Conservation (phyloP, 2,329 filamentous ascomycete genomes). For the Uncinocarpus reesii region DNA sequence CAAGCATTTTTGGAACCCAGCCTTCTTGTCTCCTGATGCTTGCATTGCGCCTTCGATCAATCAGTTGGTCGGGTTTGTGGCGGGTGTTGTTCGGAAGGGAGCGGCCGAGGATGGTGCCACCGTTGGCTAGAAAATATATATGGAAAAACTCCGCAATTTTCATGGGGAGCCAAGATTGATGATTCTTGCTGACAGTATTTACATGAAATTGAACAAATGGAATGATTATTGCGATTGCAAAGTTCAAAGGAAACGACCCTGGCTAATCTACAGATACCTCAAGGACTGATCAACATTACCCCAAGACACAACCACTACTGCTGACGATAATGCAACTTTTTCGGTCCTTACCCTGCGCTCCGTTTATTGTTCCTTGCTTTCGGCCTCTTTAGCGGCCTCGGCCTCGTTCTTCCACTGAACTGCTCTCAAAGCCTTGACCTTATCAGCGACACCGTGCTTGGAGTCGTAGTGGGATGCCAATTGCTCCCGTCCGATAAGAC, state of each 20-base stretch:
- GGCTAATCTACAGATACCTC: constrained; percentile 9
- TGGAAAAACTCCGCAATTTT: neutral
- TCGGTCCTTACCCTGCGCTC: neutral
- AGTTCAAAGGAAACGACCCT: neutral
- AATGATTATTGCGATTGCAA: constrained; percentile 8
- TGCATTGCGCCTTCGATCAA: too few relatives aligned
- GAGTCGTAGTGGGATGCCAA: constrained; percentile 41
- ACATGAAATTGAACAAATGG: constrained; percentile 9
- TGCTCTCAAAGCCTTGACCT: constrained; percentile 42
- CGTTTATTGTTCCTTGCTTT: constrained; percentile 15
- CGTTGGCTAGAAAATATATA: neutral
- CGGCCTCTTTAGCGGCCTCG: constrained; percentile 25
- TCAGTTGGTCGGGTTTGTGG: too few relatives aligned
- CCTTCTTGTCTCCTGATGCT: too few relatives aligned
- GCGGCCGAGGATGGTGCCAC: constrained; percentile 1
- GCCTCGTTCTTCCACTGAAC: constrained; percentile 35
- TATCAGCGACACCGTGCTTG: constrained; percentile 37
- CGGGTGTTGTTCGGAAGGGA: neutral
- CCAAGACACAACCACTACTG: neutral
- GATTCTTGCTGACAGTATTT: constrained; percentile 6
- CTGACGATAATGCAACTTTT: constrained; percentile 3
- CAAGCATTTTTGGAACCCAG: too few relatives aligned
- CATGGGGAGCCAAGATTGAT: neutral
- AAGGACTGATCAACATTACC: neutral
- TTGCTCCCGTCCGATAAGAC: constrained; percentile 70